Percentiles rank a stretch among this genome's conserved stretches.
Conservation (phyloP, 805 yeast species). For the Kodamaea restingae region DNA sequence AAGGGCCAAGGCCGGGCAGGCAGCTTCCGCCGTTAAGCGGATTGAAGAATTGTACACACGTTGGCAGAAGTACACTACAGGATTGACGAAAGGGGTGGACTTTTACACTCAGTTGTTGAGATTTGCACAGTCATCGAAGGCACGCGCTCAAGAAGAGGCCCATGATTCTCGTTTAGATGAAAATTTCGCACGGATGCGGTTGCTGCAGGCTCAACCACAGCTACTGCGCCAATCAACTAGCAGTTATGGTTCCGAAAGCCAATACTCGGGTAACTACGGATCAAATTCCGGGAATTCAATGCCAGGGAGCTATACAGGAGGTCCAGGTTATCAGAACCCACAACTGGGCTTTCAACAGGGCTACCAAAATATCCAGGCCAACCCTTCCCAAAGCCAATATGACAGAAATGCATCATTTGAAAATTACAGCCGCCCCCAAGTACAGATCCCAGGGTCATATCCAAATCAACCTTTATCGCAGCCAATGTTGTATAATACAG, state of each 20-base stretch:
- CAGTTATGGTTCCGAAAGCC: neutral
- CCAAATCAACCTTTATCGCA: neutral
- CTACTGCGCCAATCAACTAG: neutral
- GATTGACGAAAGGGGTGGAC: slow-evolving; percentile 54
- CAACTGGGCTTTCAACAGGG: neutral
- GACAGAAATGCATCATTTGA: too few relatives aligned
- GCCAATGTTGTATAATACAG: slow-evolving; percentile 6
- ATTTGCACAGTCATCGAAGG: slow-evolving; percentile 16
- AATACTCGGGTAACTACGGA: too few relatives aligned
- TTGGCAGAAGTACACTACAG: slow-evolving; percentile 58
- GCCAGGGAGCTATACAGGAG: neutral
- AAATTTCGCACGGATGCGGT: slow-evolving; percentile 2
- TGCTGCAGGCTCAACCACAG: neutral
- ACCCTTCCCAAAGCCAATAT: too few relatives aligned
- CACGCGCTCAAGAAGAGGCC: neutral
- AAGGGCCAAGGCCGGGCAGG: slow-evolving; percentile 33
- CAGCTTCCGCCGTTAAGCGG: slow-evolving; percentile 29
- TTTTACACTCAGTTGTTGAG: slow-evolving; percentile 55
- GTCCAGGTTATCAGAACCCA: neutral
- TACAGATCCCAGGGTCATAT: neutral
- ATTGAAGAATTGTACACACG: slow-evolving; percentile 45
- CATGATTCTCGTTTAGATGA: neutral
- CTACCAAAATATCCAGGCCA: neutral
- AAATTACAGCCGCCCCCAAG: neutral
- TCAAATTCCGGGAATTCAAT: neutral